Conservation (phyloP, 257 asterid genomes). For the Solanum phureja region DNA sequence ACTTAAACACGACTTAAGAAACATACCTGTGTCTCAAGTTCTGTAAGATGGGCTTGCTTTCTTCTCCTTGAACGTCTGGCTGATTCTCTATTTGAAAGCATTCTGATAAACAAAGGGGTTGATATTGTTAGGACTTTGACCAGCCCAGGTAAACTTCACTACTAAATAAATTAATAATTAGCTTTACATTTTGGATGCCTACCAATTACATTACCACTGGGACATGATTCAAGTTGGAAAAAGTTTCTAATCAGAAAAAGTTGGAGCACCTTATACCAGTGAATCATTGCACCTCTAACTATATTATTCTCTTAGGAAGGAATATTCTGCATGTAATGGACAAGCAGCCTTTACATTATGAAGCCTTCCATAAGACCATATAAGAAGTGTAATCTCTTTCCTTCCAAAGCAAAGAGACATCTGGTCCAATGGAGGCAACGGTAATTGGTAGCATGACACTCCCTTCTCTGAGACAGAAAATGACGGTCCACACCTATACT, state of each 20-base stretch:
- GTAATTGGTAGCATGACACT: neutral
- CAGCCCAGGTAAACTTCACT: neutral
- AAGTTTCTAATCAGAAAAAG: neutral
- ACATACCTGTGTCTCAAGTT: slow-evolving; percentile 83
- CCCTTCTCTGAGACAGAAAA: neutral
- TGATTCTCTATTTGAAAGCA: slow-evolving; percentile 98
- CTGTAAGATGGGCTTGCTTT: slow-evolving; percentile 91
- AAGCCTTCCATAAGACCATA: neutral
- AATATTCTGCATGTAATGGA: neutral
- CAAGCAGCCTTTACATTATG: neutral
- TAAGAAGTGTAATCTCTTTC: neutral
- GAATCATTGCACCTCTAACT: neutral
- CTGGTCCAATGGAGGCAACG: neutral
- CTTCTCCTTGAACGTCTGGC: slow-evolving; percentile 98
- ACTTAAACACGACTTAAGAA: neutral
- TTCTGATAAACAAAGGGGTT: slow-evolving; percentile 34
- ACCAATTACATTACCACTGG: neutral
- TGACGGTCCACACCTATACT: neutral
- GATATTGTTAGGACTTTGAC: neutral
- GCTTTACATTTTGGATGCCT: neutral
- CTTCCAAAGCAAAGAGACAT: neutral
- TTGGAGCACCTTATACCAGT: neutral
- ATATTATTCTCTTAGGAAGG: neutral
- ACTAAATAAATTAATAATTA: neutral
- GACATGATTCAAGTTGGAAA: neutral